Evolutionary conservation across 2,329 filamentous ascomycete species (phyloP), one percentile per base, ranked within the genome.

Genomic region (Sarocladium brachiariae): DNA sequence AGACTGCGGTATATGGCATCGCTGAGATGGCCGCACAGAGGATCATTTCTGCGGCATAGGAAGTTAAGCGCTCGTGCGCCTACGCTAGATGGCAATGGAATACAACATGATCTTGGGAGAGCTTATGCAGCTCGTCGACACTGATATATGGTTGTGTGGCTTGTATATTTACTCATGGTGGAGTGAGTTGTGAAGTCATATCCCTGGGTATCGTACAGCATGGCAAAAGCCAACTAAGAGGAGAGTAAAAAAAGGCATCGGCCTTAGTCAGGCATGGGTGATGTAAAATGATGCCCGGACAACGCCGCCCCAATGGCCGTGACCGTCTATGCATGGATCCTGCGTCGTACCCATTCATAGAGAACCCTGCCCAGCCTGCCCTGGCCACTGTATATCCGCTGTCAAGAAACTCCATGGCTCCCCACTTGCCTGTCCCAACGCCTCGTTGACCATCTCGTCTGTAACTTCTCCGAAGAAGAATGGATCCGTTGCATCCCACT

Each of bases 401-500:
- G 43, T 47, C n/a, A 47, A 19, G 27, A 47, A 47, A 19, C 25
- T 47, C 43, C 43, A 47, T 6, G 43, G 43, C 18, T 47, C 43
- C n/a, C 43, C 43, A 33, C 25, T 33, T 2, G 43, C 10, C 27
- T 30, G 25, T 19, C 43, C 43, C 25, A 47, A 23, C 7, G 43
- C 43, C 43, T 11, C 43, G 13, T 39, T 52, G 6, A 52, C 37
- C 34, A 52, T 49, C 23, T 46, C 27, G 13, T 50, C 50, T 3
- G 45, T 48, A 3, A 52, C 38, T 10, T 48, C 31, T 18, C 34
- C 43, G 33, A 50, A 46, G 21, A 50, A 27, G 13, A 50, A 45
- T 13, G 34, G 35, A 30, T 66, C 65, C 5, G 61, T 59, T 5
- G 55, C 50, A 27, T 60, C 58, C 65, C 65, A 69, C 21, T 63